Conservation (phyloP, 208 protist genomes). For the Angomonas desouzai region DNA sequence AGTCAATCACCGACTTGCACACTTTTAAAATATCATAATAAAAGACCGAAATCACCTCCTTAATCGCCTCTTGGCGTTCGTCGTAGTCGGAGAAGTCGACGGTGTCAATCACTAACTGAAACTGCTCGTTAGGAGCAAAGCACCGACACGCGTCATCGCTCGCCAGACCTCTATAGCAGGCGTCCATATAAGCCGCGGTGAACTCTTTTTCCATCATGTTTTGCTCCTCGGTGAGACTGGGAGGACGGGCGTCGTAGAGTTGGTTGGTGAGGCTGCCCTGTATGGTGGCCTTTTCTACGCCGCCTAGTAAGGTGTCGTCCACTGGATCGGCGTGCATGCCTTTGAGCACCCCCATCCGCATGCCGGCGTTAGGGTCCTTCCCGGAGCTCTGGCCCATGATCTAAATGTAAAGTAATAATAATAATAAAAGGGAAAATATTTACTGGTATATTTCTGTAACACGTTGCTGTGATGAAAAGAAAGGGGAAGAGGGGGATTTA, state of each 20-base stretch:
- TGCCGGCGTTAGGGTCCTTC: no score
- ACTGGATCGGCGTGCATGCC: background rate
- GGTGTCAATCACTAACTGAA: slow-evolving; percentile 32
- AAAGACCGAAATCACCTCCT: slow-evolving; percentile 29
- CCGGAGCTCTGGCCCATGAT: no score
- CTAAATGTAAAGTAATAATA: no score
- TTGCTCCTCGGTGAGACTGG: slow-evolving; percentile 26
- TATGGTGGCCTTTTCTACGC: background rate
- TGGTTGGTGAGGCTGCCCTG: slow-evolving; percentile 12
- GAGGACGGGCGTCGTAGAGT: slow-evolving; percentile 27
- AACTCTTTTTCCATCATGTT: slow-evolving; percentile 31
- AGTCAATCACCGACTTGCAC: slow-evolving; percentile 31
- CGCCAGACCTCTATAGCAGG: slow-evolving; percentile 32
- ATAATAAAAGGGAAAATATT: no score
- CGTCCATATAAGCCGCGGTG: slow-evolving; percentile 30
- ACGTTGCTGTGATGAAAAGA: no score
- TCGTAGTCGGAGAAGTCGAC: slow-evolving; percentile 25
- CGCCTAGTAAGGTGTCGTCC: background rate
- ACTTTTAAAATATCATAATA: slow-evolving; percentile 33
- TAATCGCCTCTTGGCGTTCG: slow-evolving; percentile 26
- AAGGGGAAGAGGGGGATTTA: no score
- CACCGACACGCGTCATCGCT: slow-evolving; percentile 22
- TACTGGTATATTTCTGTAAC: no score
- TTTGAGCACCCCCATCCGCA: background rate
- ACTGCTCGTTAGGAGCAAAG: slow-evolving; percentile 35